Evolutionary conservation across 164 flowering plant species (phyloP).

Genomic region (Stephania cephalantha): DNA sequence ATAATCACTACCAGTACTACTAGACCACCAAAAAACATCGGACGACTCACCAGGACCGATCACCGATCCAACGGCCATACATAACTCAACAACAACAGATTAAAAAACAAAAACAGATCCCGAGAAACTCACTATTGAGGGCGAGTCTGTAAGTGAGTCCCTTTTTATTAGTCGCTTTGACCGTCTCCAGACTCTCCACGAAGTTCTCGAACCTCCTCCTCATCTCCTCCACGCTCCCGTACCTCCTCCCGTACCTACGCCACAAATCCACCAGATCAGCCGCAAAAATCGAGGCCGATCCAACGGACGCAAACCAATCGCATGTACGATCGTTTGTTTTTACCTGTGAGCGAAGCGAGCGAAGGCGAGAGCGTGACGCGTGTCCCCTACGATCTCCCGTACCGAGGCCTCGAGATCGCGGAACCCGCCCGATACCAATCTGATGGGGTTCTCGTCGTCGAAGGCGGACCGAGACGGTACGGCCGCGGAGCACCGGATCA

Average conservation of each 20-base stretch:
- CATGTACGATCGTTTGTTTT: not conserved
- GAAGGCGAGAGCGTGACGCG: slow-evolving; percentile 70
- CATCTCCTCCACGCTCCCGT: slow-evolving; percentile 61
- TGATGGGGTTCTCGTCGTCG: slow-evolving; percentile 70
- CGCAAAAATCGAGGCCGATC: not conserved
- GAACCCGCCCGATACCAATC: slow-evolving; percentile 53
- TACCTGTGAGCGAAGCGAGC: slow-evolving; percentile 81
- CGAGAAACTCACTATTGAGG: slow-evolving; percentile 50
- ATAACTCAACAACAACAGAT: not conserved
- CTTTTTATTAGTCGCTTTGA: slow-evolving; percentile 61
- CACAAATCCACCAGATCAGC: not conserved
- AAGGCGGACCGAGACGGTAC: slow-evolving; percentile 29
- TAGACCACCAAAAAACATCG: not conserved
- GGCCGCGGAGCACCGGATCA: slow-evolving; percentile 27
- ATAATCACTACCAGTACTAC: not conserved
- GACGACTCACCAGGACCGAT: not conserved
- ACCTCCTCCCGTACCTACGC: slow-evolving; percentile 64
- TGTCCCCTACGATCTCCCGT: slow-evolving; percentile 39
- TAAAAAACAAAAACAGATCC: not conserved
- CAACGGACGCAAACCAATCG: not conserved
- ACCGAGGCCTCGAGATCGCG: slow-evolving; percentile 52
- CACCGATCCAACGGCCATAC: not conserved
- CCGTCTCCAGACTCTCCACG: slow-evolving; percentile 59
- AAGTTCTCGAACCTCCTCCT: slow-evolving; percentile 56
- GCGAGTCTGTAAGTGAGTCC: slow-evolving; percentile 58